Base-by-base conservation (phyloP, 169 alveolate species). In the Pseudocohnilembus persalinus region DNA sequence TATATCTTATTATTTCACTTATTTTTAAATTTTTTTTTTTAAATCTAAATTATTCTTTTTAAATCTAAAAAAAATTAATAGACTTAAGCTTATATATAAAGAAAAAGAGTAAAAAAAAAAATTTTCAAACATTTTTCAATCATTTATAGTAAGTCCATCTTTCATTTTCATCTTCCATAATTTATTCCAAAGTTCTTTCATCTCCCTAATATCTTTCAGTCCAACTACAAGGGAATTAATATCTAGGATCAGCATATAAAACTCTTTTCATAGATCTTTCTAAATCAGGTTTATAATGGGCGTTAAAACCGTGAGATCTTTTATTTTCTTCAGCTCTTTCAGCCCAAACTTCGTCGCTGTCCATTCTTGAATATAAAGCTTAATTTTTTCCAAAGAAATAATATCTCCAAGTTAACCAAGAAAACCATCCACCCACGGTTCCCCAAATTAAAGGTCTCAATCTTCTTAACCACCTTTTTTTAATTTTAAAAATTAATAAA, bases 231-330 rank as follows among this genome's bases (percentile, higher is more conserved):
- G 84, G 77, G 49, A 49, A 79, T 63, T 79, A 34, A 49, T 79
- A 79, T 28, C 63, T 79, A 29, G 84, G 84, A 63, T 79, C 84
- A 79, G 84, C 84, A 35, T 79, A 79, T 33, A 79, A 73, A 79
- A 79, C 84, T 30, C 63, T 79, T 79, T 79, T 79, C 84, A 79
- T 79, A n/a, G 84, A 79, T 79, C 84, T 35, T 79, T 79, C 84
- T 63, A 79, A 79, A 29, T 35, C 76, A 29, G 84, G 84, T 32
- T 79, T 79, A 49, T 79, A 79, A 63, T 35, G 74, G 29, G 84
- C 84, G 49, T 64, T 64, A 73, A 49, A 79, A 49, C 84, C 84
- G 76, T 75, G 49, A 49, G 34, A 49, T 79, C 84, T 79, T n/a
- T 49, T 49, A 35, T 63, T 0, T 28, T 34, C 34, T 79, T n/a